A percentile compares a stretch with the other conserved stretches of the same genome.
Conservation (phyloP, 2,329 filamentous ascomycete genomes). For the Aureobasidium sp. region DNA sequence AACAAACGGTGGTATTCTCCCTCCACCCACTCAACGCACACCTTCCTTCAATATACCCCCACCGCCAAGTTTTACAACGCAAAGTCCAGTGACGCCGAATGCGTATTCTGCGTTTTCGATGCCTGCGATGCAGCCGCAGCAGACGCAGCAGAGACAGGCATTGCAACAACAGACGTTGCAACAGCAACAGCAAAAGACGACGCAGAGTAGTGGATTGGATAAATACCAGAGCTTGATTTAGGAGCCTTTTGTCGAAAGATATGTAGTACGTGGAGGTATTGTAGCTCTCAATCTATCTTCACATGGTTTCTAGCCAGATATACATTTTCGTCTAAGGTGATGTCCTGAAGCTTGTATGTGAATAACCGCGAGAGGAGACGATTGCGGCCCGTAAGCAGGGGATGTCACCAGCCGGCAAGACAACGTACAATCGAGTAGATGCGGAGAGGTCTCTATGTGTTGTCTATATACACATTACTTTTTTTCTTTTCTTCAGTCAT, state of each 20-base stretch:
- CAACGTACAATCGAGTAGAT: neutral
- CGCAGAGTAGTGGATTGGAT: slow-evolving; percentile 45
- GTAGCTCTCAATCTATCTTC: neutral
- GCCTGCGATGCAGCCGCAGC: slow-evolving; percentile 15
- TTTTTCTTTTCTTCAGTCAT: too few species aligned
- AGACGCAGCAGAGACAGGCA: neutral
- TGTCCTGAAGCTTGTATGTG: too few species aligned
- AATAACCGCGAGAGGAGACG: too few species aligned
- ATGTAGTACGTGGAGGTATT: neutral
- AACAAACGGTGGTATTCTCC: neutral
- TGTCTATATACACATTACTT: neutral
- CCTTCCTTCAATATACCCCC: slow-evolving; percentile 55
- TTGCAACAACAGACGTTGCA: slow-evolving; percentile 19
- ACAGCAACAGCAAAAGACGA: slow-evolving; percentile 20
- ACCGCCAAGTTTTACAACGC: slow-evolving; percentile 38
- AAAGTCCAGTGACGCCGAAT: slow-evolving; percentile 34
- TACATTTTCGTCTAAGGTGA: too few species aligned
- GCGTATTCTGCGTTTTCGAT: slow-evolving; percentile 20
- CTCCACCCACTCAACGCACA: slow-evolving; percentile 20
- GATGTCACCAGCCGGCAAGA: too few species aligned
- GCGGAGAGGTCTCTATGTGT: neutral
- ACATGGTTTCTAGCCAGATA: neutral
- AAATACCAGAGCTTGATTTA: slow-evolving; percentile 58
- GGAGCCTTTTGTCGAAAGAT: neutral
- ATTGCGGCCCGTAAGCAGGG: too few species aligned